phyloP scores from a whole-genome alignment of 2,329 filamentous ascomycete species.

The Davidsoniella virescens region DNA sequence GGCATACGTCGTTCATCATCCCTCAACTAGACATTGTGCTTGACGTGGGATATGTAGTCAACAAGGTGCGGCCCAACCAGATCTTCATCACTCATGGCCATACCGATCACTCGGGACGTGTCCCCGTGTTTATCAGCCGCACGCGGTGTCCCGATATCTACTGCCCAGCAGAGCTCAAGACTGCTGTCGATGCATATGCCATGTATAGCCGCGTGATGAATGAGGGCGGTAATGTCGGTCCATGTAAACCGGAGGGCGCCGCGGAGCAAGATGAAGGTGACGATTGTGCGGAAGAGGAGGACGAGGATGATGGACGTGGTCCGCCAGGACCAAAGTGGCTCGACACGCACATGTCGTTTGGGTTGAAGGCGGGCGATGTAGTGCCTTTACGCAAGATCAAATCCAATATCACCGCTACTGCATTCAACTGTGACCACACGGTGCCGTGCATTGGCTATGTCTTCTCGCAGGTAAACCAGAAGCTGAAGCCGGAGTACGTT shows the following conservation, averaged over 20 bases:
- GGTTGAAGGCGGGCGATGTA: conserved; percentile 21
- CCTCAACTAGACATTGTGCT: conserved; percentile 33
- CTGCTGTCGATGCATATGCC: conserved; percentile 25
- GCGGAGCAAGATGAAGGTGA: not conserved
- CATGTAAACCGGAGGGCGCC: conserved; percentile 12
- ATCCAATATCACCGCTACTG: conserved; percentile 23
- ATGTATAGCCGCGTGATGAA: conserved; percentile 27
- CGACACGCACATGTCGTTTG: conserved; percentile 25
- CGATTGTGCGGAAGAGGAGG: conserved; percentile 14
- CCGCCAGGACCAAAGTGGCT: conserved; percentile 16
- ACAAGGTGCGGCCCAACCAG: conserved; percentile 30
- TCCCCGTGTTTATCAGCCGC: conserved; percentile 27
- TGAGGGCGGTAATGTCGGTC: conserved; percentile 22
- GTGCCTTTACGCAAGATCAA: conserved; percentile 22
- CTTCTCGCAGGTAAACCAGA: conserved; percentile 24
- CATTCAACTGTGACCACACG: conserved; percentile 30
- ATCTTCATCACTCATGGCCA: conserved; percentile 35
- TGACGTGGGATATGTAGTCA: conserved; percentile 31
- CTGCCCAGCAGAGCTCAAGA: conserved; percentile 26
- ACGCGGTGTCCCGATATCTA: conserved; percentile 30
- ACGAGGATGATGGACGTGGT: conserved; percentile 12
- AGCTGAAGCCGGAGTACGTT: conserved; percentile 24
- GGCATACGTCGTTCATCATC: conserved; percentile 35
- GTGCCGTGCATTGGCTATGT: conserved; percentile 33
- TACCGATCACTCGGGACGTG: conserved; percentile 28